Base-by-base conservation (phyloP, 768 basidiomycete genomes). In the Pisolithus albus region DNA sequence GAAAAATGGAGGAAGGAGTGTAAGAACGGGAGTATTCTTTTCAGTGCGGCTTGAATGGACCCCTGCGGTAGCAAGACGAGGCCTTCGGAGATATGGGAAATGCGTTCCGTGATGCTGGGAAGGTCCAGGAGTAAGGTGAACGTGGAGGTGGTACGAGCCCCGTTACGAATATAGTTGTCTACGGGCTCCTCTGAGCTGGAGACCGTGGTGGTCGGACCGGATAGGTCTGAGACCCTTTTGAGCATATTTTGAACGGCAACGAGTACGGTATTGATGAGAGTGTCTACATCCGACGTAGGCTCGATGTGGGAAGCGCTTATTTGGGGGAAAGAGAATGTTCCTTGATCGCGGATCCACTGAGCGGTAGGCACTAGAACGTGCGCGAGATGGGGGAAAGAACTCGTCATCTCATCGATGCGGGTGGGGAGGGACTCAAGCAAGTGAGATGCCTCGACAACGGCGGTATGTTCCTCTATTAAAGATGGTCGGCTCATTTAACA, bases 1-100 rank as follows among this genome's bases (percentile, higher is more conserved):
- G 77, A 77, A 13, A 92, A 72, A 18, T 70, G 59, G 8, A 78
- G 57, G 65, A 91, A 93, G 21, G 69, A 67, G 3, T 80, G 69
- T 21, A 95, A 64, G 79, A 96, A 96, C 1, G 94, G 92, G 8
- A 85, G 56, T n/a, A 83, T 55, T 56, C 78, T 71, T 60, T 67
- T 70, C 41, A 82, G 54, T 45, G 62, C 62, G 26, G 52, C 59
- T 41, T 65, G 62, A 11, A 79, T 57, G 18, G 66, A 61, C 4
- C 63, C 58, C 1, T 65, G 61, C 4, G 71, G 55, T 26, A 66
- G 56, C 5, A 63, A 61, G 2, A 73, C 64, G n/a, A 86, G 63
- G 18, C 60, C 57, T 9, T 61, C 46, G 24, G 84, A 58, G 5
- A 75, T 60, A 28, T 54, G 53, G 26, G 74, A 59, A 23, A 88